Conservation (phyloP, 345 rosid genomes). For the Acer campestre region DNA sequence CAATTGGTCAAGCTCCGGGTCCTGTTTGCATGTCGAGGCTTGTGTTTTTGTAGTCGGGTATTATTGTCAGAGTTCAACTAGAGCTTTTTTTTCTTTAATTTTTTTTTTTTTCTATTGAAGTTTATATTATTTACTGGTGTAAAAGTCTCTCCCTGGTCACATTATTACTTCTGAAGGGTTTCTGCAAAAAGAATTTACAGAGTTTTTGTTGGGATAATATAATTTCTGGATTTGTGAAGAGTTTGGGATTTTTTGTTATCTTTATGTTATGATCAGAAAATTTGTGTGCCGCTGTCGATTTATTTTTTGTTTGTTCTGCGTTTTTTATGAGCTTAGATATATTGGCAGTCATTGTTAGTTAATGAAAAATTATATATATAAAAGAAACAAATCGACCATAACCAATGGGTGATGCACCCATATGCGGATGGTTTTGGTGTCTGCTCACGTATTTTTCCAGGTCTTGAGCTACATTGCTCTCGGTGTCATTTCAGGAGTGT, state of each 20-base stretch:
- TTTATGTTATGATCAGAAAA: not conserved
- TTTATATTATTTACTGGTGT: conserved; percentile 19
- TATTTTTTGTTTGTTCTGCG: not conserved
- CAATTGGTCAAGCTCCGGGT: conserved; percentile 29
- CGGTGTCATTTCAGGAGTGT: no score
- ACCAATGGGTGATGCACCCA: not conserved
- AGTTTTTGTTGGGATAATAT: conserved; percentile 5
- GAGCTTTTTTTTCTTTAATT: conserved; percentile 4
- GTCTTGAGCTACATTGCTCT: not conserved
- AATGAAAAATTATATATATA: no score
- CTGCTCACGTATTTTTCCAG: not conserved
- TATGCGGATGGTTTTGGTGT: not conserved
- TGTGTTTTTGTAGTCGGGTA: conserved; percentile 28
- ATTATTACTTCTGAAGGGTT: not conserved
- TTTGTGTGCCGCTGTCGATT: not conserved
- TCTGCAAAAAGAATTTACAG: not conserved
- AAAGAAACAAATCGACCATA: no score
- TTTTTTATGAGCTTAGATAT: no score
- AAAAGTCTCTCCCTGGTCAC: conserved; percentile 9
- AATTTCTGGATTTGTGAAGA: conserved; percentile 4
- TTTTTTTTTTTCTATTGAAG: not conserved
- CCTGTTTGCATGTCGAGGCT: conserved; percentile 38
- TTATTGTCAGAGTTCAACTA: conserved; percentile 19
- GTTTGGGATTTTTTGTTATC: conserved; percentile 15
- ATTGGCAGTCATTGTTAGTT: no score